These are phyloP conservation scores for Tephrocybe sp. DNA, from an alignment of 768 basidiomycete species.

Conservation along the genomic window DNA sequence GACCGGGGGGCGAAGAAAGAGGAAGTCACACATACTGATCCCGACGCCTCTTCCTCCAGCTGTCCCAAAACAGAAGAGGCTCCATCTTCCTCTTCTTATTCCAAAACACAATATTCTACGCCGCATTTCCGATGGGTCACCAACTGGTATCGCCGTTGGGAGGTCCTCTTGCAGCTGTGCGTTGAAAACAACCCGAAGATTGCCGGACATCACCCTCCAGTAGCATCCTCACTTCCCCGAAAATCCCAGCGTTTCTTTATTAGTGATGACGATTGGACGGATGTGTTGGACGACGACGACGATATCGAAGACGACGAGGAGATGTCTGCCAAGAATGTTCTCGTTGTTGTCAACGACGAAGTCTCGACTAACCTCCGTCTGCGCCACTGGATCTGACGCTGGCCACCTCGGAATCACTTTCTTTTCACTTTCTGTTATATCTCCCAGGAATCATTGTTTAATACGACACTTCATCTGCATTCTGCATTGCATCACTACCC, in stretches of 20 bases:
- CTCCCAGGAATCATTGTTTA: background rate
- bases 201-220: background rate
- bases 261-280: slow-evolving; percentile 18
- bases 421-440: background rate
- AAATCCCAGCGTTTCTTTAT: slow-evolving; percentile 22
- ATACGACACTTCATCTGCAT: background rate
- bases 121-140: slow-evolving; percentile 38
- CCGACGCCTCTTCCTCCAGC: background rate
- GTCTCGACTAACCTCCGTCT: slow-evolving; percentile 2
- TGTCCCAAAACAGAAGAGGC: background rate
- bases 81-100: background rate
- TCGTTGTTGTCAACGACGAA: slow-evolving; percentile 18
- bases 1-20: background rate
- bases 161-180: slow-evolving; percentile 46
- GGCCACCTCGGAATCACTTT: slow-evolving; percentile 1
- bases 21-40: background rate
- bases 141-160: slow-evolving; percentile 57
- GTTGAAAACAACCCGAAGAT: slow-evolving; percentile 20
- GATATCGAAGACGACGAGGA: slow-evolving; percentile 21
- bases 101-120: slow-evolving; percentile 2
- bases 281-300: slow-evolving; percentile 3
- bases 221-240: background rate
- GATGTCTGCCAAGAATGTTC: slow-evolving; percentile 16
- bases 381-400: slow-evolving; percentile 8
- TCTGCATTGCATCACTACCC: background rate